Base-by-base conservation (phyloP, 108 stramenopile species). In the Discostella stelligeroides region DNA sequence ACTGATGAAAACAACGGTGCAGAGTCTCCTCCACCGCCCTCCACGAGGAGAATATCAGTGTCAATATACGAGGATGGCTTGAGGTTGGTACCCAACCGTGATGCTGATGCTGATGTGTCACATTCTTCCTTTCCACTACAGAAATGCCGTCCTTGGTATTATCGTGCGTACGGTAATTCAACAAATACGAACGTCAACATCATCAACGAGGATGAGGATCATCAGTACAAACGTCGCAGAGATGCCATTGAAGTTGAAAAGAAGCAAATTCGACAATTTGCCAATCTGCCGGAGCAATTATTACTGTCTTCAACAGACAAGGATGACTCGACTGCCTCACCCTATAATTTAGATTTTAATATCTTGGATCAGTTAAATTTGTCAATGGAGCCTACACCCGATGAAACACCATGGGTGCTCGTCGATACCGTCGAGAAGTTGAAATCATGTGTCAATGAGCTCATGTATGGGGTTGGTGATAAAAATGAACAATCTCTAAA, bases 401-500 rank as follows among this genome's bases (percentile, higher is more conserved):
- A 64, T 14, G 58, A 74, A 73, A 63, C 50, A 39, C 53, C 67
- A 29, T 89, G 85, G 83, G 71, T 76, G 79, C 43, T 89, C 18
- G 88, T 95, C 12, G 86, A 89, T 55, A 72, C 89, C 9, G 79
- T 81, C 2, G 85, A 79, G 9, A 82, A 82, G 54, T 82, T 95
- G 81, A 69, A 72, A 50, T 63, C 68, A 57, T 92, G 90, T 56
- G 73, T 81, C 3, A 38, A 76, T 21, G 89, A 92, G 64, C 58
- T 91, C 18, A 60, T 54, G 53, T 69, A 48, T 39, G 72, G 72
- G 41, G 17, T 53, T 34, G 46, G 55, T 28, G 14, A 49, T 25
- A 53, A 34, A 46, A 1, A 0, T 17, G 41, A 51, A 23, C 30
- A 38, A 42, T 27, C 43, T 21, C 11, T 39, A 11, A 70, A 17